phyloP scores from a whole-genome alignment of 495 filamentous ascomycete species.

The Neurospora sp. region DNA sequence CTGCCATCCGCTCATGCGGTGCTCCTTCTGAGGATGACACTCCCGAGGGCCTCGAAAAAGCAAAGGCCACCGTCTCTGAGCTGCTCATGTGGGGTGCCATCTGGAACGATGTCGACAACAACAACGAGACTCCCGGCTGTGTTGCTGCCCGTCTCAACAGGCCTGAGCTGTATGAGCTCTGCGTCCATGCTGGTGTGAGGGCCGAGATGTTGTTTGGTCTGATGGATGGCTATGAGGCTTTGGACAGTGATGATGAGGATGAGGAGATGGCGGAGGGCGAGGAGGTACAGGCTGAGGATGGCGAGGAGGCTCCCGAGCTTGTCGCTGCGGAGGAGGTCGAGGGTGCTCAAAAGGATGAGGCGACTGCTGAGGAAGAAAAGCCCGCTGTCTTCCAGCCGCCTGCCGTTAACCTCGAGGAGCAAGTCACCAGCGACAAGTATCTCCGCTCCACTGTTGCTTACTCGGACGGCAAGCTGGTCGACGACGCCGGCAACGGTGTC shows the following conservation, averaged over 20 bases:
- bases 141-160: constrained; percentile 62
- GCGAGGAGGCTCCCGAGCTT: constrained; percentile 26
- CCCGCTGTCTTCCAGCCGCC: constrained; percentile 26
- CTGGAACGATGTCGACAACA: constrained; percentile 87
- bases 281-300: constrained; percentile 31
- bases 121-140: constrained; percentile 87
- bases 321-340: constrained; percentile 12
- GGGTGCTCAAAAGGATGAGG: constrained; percentile 8
- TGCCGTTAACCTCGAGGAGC: constrained; percentile 19
- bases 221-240: constrained; percentile 65
- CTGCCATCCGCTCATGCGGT: constrained; percentile 79
- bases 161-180: constrained; percentile 65
- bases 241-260: constrained; percentile 54
- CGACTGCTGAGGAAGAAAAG: constrained; percentile 6
- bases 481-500: constrained; percentile 73
- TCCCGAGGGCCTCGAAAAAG: constrained; percentile 41
- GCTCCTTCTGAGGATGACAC: constrained; percentile 28
- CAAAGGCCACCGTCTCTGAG: constrained; percentile 57
- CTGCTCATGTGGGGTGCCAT: constrained; percentile 83
- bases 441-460: constrained; percentile 71
- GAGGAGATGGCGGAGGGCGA: constrained; percentile 40
- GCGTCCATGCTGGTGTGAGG: constrained; percentile 85
- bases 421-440: constrained; percentile 58
- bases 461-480: constrained; percentile 61
- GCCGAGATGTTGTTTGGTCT: constrained; percentile 76